Evolutionary conservation across 2,329 filamentous ascomycete species (phyloP).

Genomic region (Nemania abortiva): DNA sequence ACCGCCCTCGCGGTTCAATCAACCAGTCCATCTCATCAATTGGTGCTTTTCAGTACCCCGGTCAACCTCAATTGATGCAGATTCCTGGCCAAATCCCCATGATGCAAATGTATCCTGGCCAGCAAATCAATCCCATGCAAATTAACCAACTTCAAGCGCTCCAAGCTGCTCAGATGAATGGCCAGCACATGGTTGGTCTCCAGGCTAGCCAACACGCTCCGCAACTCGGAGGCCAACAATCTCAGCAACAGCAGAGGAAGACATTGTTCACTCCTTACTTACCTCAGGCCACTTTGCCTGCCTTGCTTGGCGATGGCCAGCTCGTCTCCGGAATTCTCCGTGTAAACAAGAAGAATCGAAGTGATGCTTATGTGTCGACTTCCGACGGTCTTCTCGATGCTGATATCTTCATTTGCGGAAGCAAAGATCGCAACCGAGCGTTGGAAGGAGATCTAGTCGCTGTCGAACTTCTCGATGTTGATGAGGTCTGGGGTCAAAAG

Average conservation of each 20-base stretch:
- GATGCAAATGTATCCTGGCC: constrained; percentile 85
- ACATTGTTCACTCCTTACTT: constrained; percentile 98
- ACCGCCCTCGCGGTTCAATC: constrained; percentile 86
- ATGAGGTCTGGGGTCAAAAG: constrained; percentile 99
- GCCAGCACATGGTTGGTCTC: constrained; percentile 77
- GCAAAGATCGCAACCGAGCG: constrained; percentile 97
- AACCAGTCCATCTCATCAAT: constrained; percentile 86
- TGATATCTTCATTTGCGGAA: constrained; percentile 99
- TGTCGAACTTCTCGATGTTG: constrained; percentile 94
- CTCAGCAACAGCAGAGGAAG: constrained; percentile 93
- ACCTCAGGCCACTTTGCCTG: constrained; percentile 92
- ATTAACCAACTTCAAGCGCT: constrained; percentile 91
- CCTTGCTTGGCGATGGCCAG: constrained; percentile 89
- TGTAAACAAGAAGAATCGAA: constrained; percentile 99
- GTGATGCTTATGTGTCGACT: constrained; percentile 96
- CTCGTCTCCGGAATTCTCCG: constrained; percentile 96
- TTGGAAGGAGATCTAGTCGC: constrained; percentile 96
- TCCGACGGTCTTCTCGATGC: constrained; percentile 89
- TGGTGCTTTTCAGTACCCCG: constrained; percentile 88
- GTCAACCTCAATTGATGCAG: constrained; percentile 88
- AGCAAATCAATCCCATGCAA: constrained; percentile 89
- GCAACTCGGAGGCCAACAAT: constrained; percentile 72
- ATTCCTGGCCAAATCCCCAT: constrained; percentile 86
- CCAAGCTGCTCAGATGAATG: constrained; percentile 86
- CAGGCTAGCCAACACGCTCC: constrained; percentile 79